These are phyloP conservation scores for Bipolaris oryzae DNA, from an alignment of 2,329 filamentous ascomycete species.

Conservation along the genomic window DNA sequence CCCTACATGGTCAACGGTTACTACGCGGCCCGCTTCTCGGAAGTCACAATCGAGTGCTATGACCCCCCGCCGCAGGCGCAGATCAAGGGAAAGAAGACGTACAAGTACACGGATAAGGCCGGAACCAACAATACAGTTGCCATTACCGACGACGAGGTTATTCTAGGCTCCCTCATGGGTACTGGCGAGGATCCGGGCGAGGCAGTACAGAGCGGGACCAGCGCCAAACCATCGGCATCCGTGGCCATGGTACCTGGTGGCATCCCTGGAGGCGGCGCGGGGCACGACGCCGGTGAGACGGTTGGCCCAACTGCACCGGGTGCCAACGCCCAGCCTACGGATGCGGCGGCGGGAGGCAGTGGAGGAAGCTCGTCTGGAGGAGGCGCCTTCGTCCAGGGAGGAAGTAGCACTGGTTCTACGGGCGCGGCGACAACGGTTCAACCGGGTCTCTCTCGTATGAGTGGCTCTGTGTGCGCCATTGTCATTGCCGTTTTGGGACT, in stretches of 20 bases:
- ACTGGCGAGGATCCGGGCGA: constrained; percentile 74
- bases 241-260: constrained; percentile 63
- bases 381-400: background rate
- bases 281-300: constrained; percentile 45
- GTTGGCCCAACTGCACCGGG: background rate
- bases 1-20: constrained; percentile 85
- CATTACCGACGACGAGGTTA: constrained; percentile 74
- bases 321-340: background rate
- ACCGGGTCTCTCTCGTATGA: background rate
- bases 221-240: constrained; percentile 31
- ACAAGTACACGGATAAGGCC: constrained; percentile 70
- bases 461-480: background rate
- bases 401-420: background rate
- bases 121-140: constrained; percentile 77
- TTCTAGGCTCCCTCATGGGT: constrained; percentile 79
- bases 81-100: constrained; percentile 66
- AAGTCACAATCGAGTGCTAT: constrained; percentile 87
- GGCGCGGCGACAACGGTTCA: background rate
- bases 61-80: constrained; percentile 75
- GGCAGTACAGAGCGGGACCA: constrained; percentile 36
- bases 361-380: background rate
- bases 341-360: constrained; percentile 3
- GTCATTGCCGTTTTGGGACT: constrained; percentile 2
- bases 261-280: constrained; percentile 57
- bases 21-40: constrained; percentile 81